Base-by-base conservation (phyloP, 345 rosid genomes). In the Carallia brachiata region DNA sequence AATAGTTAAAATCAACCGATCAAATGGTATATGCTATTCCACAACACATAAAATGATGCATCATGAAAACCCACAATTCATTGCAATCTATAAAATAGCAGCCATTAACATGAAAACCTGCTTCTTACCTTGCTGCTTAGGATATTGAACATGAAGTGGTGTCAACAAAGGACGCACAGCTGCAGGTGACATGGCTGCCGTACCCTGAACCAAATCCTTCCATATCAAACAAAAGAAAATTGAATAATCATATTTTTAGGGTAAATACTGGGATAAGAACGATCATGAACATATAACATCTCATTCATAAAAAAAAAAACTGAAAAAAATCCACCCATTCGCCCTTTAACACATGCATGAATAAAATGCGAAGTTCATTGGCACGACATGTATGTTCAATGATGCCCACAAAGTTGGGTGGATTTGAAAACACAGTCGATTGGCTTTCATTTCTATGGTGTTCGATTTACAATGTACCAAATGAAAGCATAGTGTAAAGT, bases 141-240 rank as follows among this genome's bases (percentile, higher is more conserved):
- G 72, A 66, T 73, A 78, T 28, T 82, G 97, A 63, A 84, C 79
- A 62, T 87, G 91, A 72, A 82, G 86, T 0, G 81, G 70, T 31
- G 83, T 57, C 57, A 84, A 69, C 58, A 80, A 70, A 71, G 98
- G 90, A 68, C 81, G 78, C 2, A 80, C 72, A 59, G 91, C 72
- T 69, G 78, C 73, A 18, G 82, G 84, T 56, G 91, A 61, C 50
- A 87, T 69, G 48, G 84, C 84, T 54, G 84, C 76, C 59, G 81
- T 68, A 59, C 77, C 83, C 64, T 79, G 95, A 74, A 81, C 77
- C 80, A 84, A 47, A 80, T 88, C 95, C 95, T 89, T 75, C 64
- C 55, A 83, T 27, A 68, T 58, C 34, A 74, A 81, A 80, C 7
- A 36, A 19, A 70, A 63, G 13, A 16, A 19, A 70, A 50, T 23